Evolutionary conservation across 148 eudicot genomes (phyloP).

Genomic region (Rhododendron vialii): DNA sequence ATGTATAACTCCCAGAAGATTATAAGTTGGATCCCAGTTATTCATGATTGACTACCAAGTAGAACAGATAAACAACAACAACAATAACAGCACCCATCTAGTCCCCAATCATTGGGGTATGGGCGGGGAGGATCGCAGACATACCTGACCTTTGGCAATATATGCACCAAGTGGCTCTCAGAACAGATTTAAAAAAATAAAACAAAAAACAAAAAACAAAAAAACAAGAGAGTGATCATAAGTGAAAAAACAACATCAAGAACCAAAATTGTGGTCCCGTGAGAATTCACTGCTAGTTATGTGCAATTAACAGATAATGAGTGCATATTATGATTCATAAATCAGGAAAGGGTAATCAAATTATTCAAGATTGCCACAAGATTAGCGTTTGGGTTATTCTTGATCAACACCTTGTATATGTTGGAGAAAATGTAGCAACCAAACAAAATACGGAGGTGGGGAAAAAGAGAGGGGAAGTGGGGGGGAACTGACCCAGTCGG

Average conservation of each 20-base stretch:
- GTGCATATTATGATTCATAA: not conserved
- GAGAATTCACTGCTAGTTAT: not conserved
- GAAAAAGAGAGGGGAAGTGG: not conserved
- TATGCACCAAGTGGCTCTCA: no score
- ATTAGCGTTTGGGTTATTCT: not conserved
- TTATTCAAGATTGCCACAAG: not conserved
- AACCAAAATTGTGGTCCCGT: not conserved
- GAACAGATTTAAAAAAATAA: no score
- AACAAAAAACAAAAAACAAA: not conserved
- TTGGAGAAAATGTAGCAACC: not conserved
- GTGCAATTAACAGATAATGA: not conserved
- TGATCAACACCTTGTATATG: not conserved
- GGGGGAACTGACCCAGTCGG: slow-evolving; percentile 63
- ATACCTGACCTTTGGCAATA: no score
- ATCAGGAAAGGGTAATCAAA: not conserved
- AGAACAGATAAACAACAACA: not conserved
- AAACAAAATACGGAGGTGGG: not conserved
- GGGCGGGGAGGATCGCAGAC: no score
- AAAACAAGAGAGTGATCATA: not conserved
- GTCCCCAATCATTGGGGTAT: not conserved
- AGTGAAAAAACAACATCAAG: not conserved
- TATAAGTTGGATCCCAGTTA: not conserved
- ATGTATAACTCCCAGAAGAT: not conserved
- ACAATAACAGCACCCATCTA: not conserved
- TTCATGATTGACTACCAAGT: not conserved